These are phyloP conservation scores for Monsonia emarginata DNA, from an alignment of 441 rosid genomes.

Conservation along the genomic window DNA sequence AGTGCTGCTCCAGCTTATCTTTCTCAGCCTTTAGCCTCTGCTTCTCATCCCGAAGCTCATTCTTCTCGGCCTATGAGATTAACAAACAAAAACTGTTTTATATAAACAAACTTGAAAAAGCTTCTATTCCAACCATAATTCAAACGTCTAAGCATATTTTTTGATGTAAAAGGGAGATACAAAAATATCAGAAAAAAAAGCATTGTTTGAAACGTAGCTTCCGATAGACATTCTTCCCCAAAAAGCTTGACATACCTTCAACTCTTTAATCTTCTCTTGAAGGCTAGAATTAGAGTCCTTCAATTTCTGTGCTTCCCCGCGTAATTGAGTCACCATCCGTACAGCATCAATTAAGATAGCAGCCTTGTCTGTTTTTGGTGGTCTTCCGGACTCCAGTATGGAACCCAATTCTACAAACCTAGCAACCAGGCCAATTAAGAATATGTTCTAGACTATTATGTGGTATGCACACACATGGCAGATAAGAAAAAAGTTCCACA, in stretches of 20 bases:
- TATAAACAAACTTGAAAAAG: not conserved
- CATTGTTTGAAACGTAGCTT: too few species aligned
- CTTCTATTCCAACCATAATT: not conserved
- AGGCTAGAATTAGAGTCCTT: constrained; percentile 76
- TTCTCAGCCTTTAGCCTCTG: constrained; percentile 89
- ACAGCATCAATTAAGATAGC: constrained; percentile 78
- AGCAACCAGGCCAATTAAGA: constrained; percentile 8
- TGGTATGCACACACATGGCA: not conserved
- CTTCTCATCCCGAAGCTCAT: constrained; percentile 90
- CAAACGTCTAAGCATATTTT: not conserved
- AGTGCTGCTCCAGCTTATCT: constrained; percentile 82
- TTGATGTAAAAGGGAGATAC: not conserved
- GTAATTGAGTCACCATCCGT: constrained; percentile 74
- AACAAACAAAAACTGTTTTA: not conserved
- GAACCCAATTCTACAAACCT: constrained; percentile 84
- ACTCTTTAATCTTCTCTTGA: constrained; percentile 84
- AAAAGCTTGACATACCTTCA: constrained; percentile 43
- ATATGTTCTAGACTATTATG: not conserved
- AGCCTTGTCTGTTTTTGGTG: constrained; percentile 94
- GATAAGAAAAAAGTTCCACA: not conserved
- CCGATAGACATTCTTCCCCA: not conserved
- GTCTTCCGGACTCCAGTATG: constrained; percentile 79
- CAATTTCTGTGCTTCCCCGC: constrained; percentile 80
- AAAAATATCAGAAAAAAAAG: not conserved
- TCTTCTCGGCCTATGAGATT: constrained; percentile 87